Conservation (phyloP, 2,329 filamentous ascomycete genomes). For the Paradendryphiella salina region DNA sequence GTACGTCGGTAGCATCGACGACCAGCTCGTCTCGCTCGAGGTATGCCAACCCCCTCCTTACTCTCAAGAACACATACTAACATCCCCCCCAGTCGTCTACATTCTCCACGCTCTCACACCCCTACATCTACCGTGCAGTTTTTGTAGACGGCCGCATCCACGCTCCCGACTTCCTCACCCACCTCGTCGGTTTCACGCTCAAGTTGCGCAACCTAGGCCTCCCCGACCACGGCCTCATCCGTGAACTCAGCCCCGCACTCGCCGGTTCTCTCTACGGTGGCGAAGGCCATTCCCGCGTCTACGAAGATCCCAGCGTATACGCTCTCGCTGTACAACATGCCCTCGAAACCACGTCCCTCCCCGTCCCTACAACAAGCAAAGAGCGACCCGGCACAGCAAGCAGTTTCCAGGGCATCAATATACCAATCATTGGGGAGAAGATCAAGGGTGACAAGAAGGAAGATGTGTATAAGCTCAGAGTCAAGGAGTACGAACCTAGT, state of each 20-base stretch:
- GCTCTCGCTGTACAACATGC: slow-evolving; percentile 58
- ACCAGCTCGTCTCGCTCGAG: slow-evolving; percentile 92
- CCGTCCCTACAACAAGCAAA: slow-evolving; percentile 23
- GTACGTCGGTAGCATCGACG: slow-evolving; percentile 92
- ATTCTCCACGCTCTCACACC: slow-evolving; percentile 82
- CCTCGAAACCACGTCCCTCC: slow-evolving; percentile 52
- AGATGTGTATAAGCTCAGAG: slow-evolving; percentile 35
- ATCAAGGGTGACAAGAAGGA: slow-evolving; percentile 15
- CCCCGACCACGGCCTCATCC: slow-evolving; percentile 88
- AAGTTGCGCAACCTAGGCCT: slow-evolving; percentile 93
- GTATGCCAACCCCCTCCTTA: slow-evolving; percentile 50
- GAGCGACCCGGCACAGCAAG: slow-evolving; percentile 28
- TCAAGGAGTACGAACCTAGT: slow-evolving; percentile 40
- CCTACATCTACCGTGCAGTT: slow-evolving; percentile 92
- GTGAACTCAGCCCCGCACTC: slow-evolving; percentile 83
- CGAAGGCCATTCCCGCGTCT: slow-evolving; percentile 90
- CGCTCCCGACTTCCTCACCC: slow-evolving; percentile 89
- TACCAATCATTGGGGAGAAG: slow-evolving; percentile 37
- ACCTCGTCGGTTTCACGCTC: slow-evolving; percentile 88
- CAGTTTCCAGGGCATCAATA: slow-evolving; percentile 38
- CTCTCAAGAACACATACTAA: slow-evolving; percentile 50
- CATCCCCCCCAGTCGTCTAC: slow-evolving; percentile 72
- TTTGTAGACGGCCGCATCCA: slow-evolving; percentile 94
- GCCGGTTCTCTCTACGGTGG: slow-evolving; percentile 90
- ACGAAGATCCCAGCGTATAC: slow-evolving; percentile 87